Base-by-base conservation (phyloP, 2,329 filamentous ascomycete species). In the Aspergillus melleus region DNA sequence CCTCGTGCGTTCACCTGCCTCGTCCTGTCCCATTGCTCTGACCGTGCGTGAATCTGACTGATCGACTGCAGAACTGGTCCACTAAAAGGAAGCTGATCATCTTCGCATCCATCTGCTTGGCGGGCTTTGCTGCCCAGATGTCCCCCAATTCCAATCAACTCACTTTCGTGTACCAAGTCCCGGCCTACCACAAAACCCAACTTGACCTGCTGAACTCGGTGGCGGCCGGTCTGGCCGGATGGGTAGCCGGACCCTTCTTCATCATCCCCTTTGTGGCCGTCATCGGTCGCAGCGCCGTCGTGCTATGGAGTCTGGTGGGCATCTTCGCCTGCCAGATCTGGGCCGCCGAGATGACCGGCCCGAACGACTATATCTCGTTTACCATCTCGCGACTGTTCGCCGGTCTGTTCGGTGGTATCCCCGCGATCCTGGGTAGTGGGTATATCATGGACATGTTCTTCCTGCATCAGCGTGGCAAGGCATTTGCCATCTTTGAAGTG, bases 371-470 rank as follows among this genome's bases (percentile, higher is more conserved):
- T 49, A 72, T 74, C 26, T 57, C 72, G 1, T 79, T 73, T 52
- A 67, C 76, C 24, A 70, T 77, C 1, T 77, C 77, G 4, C 72
- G 76, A 20, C 70, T 76, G n/a, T 71, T 79, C 58, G 66, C 72
- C 0, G 76, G 77, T n/a, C 71, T 79, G 61, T 77, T 77, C 54
- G 78, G 79, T 22, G 71, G 72, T 12, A 66, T 77, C 12, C 70
- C 76, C 42, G 70, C 73, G 55, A 67, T 77, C 30, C 69, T 81
- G 49, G 77, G 77, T 19, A 72, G 76, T 20, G 66, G 75, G 42
- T 73, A 76, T 36, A 72, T 81, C 22, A 74, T 76, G n/a, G 77
- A 80, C 54, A 46, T 78, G 54, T 80, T 79, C 64, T 80, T 79
- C 64, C 64, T 80, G 32, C 77, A 80, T 54, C 74, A 79, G 61